Base-by-base conservation (phyloP, 2,329 filamentous ascomycete species). In the Penicillium sp. region DNA sequence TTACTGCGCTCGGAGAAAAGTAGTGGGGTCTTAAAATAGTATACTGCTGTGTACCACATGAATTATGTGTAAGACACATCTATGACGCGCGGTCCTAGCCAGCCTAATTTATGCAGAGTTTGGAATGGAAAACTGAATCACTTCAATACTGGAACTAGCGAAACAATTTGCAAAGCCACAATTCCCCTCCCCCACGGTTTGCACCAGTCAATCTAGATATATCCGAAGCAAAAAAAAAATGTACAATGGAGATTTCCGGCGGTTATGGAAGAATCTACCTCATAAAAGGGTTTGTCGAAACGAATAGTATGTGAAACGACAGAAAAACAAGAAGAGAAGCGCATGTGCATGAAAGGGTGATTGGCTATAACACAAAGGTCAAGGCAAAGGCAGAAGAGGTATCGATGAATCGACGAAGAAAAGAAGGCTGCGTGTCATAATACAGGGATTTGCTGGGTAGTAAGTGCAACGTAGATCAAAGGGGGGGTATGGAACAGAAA, bases 401-500 rank as follows among this genome's bases (percentile, higher is more conserved):
- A 64, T 66, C 59, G 62, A 62, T 43, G 44, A 58, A 54, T 59
- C 50, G 60, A 65, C 50, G 37, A 54, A 54, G 49, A 55, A 57
- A 60, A 43, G 42, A 51, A 46, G 50, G 47, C 47, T 50, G 48
- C 48, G 44, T 55, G 53, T 67, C 65, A 66, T 65, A 60, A 66
- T 66, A 67, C 65, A 67, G 59, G 58, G 53, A 56, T 56, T 50
- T 55, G 53, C 21, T 33, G 39, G 19, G 27, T 43, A 51, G 14
- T 56, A 43, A 47, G 48, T 31, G 50, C 42, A 29, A 53, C 51
- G 44, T 53, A 51, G 53, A 54, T 48, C 31, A 45, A 37, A 58
- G 43, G 46, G 46, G 47, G 53, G 51, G 52, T 53, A 62, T 62
- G 54, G 53, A 59, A 58, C 62, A 57, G 54, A 57, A 54, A 60